Evolutionary conservation across 2,329 filamentous ascomycete species (phyloP).

Genomic region (Xylaria sp.): DNA sequence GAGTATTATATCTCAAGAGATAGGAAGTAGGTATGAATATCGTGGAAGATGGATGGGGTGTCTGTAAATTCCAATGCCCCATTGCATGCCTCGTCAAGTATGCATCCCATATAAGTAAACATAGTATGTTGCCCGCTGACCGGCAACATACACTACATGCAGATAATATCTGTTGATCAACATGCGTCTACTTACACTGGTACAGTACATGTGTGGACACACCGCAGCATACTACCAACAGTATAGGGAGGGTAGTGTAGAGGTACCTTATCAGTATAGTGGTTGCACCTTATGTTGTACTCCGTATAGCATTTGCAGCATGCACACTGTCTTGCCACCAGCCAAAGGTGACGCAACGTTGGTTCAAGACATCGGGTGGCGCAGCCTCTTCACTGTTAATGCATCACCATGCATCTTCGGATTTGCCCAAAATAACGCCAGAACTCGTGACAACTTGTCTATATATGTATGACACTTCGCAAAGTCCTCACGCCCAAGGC

Average conservation of each 20-base stretch:
- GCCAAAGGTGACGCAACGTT: slow-evolving; percentile 3
- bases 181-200: no score
- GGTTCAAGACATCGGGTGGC: slow-evolving; percentile 2
- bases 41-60: background rate
- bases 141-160: no score
- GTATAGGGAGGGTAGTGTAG: no score
- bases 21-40: background rate
- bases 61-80: slow-evolving; percentile 8
- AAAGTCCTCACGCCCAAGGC: no score
- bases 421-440: no score
- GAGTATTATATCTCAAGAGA: background rate
- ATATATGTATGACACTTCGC: no score
- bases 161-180: background rate
- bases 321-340: background rate
- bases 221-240: background rate
- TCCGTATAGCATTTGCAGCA: background rate
- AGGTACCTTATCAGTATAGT: no score
- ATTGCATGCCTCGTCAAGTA: no score
- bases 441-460: background rate
- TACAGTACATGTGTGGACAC: no score
- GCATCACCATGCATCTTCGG: background rate
- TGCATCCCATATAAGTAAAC: no score
- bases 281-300: no score
- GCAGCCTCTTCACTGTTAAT: slow-evolving; percentile 1
- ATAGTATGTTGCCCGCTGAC: background rate